These are phyloP conservation scores for Cutaneotrichosporon sp. DNA, from an alignment of 1,284 basidiomycete genomes.

Conservation along the genomic window DNA sequence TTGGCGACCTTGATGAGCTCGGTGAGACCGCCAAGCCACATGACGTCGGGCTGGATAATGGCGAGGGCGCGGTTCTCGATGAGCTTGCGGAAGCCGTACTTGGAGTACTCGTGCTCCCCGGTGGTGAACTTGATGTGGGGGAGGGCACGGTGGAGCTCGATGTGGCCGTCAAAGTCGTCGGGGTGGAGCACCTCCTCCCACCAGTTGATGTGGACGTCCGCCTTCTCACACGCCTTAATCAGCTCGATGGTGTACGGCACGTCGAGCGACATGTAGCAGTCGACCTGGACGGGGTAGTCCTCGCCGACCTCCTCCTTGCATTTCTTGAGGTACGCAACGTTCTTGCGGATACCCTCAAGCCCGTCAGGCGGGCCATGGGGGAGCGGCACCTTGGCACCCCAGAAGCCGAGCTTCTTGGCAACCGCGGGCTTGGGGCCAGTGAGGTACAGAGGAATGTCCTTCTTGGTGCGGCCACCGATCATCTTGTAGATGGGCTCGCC, in stretches of 20 bases:
- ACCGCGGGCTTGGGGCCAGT: slow-evolving; percentile 52
- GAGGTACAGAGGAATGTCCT: slow-evolving; percentile 53
- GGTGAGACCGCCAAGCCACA: slow-evolving; percentile 53
- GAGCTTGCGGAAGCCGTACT: slow-evolving; percentile 55
- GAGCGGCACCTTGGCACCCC: slow-evolving; percentile 53
- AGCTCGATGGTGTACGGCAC: slow-evolving; percentile 52
- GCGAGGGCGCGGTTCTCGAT: slow-evolving; percentile 53
- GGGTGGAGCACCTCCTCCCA: slow-evolving; percentile 56
- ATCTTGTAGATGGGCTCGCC: slow-evolving; percentile 56
- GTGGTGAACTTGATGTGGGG: slow-evolving; percentile 55
- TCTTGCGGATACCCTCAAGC: slow-evolving; percentile 51
- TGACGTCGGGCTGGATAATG: slow-evolving; percentile 55
- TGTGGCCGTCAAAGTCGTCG: slow-evolving; percentile 52
- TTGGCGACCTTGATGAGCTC: slow-evolving; percentile 54
- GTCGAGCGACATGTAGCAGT: slow-evolving; percentile 53
- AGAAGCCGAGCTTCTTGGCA: slow-evolving; percentile 54
- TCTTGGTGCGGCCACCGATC: slow-evolving; percentile 54
- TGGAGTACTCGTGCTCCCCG: slow-evolving; percentile 55
- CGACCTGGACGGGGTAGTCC: slow-evolving; percentile 54
- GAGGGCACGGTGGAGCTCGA: slow-evolving; percentile 50
- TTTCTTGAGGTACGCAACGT: slow-evolving; percentile 52
- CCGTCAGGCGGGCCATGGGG: slow-evolving; percentile 54
- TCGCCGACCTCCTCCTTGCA: slow-evolving; percentile 50
- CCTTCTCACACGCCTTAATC: slow-evolving; percentile 48
- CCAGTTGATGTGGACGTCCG: slow-evolving; percentile 53